A percentile compares a stretch with the other conserved stretches of the same genome.
phyloP scores from a whole-genome alignment of 2,329 filamentous ascomycete genomes.

The Geoglossum cookeanum region DNA sequence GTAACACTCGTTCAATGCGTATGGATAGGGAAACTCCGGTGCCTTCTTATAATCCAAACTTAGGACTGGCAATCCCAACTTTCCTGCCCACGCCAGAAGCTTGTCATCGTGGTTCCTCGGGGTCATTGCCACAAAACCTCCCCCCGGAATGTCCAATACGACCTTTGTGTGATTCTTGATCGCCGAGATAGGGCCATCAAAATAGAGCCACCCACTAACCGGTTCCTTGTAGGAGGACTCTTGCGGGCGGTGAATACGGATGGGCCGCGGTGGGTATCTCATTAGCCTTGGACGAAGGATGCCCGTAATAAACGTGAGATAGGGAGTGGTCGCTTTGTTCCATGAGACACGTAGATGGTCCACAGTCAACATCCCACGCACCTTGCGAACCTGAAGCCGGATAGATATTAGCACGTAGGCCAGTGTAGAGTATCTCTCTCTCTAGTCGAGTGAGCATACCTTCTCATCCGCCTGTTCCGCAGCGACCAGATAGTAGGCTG shows the following conservation, averaged over 20 bases:
- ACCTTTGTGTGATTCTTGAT: slow-evolving; percentile 59
- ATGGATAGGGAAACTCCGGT: slow-evolving; percentile 68
- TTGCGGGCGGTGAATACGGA: slow-evolving; percentile 65
- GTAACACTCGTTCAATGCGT: slow-evolving; percentile 72
- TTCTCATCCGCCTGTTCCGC: slow-evolving; percentile 94
- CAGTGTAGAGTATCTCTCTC: not conserved
- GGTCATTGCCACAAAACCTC: slow-evolving; percentile 92
- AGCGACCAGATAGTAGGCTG: slow-evolving; percentile 76
- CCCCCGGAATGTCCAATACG: slow-evolving; percentile 78
- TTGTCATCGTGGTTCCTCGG: slow-evolving; percentile 92
- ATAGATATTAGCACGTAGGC: not conserved
- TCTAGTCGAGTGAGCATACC: slow-evolving; percentile 27
- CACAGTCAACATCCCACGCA: slow-evolving; percentile 68
- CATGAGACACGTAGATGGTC: slow-evolving; percentile 84
- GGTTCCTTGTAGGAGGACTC: slow-evolving; percentile 70
- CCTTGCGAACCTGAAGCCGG: slow-evolving; percentile 37
- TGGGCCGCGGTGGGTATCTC: slow-evolving; percentile 59
- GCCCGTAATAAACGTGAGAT: slow-evolving; percentile 52
- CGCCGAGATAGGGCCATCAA: slow-evolving; percentile 66
- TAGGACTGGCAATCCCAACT: slow-evolving; percentile 69
- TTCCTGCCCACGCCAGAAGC: slow-evolving; percentile 77
- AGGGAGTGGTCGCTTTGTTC: slow-evolving; percentile 87
- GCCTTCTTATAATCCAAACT: slow-evolving; percentile 85
- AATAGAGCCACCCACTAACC: slow-evolving; percentile 80
- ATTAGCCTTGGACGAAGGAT: slow-evolving; percentile 63